Base-by-base conservation (phyloP, 495 filamentous ascomycete species). In the Neurospora sp. region DNA sequence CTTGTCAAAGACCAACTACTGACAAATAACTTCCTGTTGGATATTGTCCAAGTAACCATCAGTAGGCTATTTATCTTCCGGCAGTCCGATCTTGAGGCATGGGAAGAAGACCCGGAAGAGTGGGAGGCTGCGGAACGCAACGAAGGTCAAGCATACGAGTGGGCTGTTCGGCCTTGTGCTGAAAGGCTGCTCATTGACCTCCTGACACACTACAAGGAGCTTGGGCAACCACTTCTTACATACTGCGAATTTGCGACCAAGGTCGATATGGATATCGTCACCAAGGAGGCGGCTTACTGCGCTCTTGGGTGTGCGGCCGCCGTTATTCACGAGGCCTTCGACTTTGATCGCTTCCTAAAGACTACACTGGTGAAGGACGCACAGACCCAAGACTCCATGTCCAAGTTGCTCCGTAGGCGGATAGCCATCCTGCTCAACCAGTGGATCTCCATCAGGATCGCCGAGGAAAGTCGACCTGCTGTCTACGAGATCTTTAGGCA, bases 141-240 rank as follows among this genome's bases (percentile, higher is more conserved):
- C 54, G 87, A 90, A 70, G 89, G 92, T 24, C 91, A 93, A 73
- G 90, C 90, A 8, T 96, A 90, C 88, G 93, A 97, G 76, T 96
- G 94, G 83, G 89, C 94, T 36, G 89, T 98, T 54, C 89, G 94
- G 9, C 92, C 93, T 0, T 99, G 96, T 78, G 91, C 94, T 0
- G 94, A 98, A 81, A 96, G 94, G 80, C 86, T 99, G 19, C 97
- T 98, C 80, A 86, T 98, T 76, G 96, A 98, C 76, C 86, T 99
- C 1, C 87, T 97, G 34, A 92, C 92, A 43, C 90, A 97, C 79
- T 94, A 92, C 85, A 96, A 93, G 79, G 85, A 90, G 28, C 81
- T 96, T 4, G 86, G 92, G 36, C 86, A 89, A 42, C 93, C 93
- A 3, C 84, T 99, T 11, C 80, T 97, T 73, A 85, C 85, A 13